Evolutionary conservation across 2,329 filamentous ascomycete species (phyloP).

Genomic region (Exophiala alcalophila): DNA sequence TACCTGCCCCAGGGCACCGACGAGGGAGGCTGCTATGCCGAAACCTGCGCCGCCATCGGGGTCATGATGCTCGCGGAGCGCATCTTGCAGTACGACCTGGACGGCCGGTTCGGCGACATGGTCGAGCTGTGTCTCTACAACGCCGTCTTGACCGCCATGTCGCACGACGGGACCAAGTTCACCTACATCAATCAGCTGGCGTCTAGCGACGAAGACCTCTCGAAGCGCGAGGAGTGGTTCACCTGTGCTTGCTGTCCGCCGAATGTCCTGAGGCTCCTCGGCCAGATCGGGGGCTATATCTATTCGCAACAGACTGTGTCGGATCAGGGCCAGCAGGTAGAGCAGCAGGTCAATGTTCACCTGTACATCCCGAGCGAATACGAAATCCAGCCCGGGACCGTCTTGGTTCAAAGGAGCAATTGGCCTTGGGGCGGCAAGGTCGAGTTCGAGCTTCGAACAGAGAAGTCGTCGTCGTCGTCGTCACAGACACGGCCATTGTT

Average conservation of each 20-base stretch:
- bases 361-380: constrained; percentile 54
- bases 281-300: constrained; percentile 56
- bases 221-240: constrained; percentile 56
- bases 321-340: constrained; percentile 6
- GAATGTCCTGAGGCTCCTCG: constrained; percentile 56
- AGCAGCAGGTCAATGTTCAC: constrained; percentile 51
- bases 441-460: constrained; percentile 37
- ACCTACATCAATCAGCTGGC: constrained; percentile 62
- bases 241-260: constrained; percentile 60
- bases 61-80: constrained; percentile 61
- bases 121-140: constrained; percentile 63
- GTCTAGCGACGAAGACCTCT: constrained; percentile 51
- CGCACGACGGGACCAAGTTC: constrained; percentile 55
- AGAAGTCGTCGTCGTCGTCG: no score
- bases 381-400: constrained; percentile 39
- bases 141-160: constrained; percentile 57
- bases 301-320: constrained; percentile 38
- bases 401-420: constrained; percentile 50
- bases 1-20: constrained; percentile 59
- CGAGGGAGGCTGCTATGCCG: constrained; percentile 61
- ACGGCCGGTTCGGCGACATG: constrained; percentile 55
- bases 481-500: not conserved
- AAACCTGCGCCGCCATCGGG: constrained; percentile 60
- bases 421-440: constrained; percentile 59
- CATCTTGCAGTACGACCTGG: constrained; percentile 53